These are phyloP conservation scores for Cyclostephanos invisitatus DNA, from an alignment of 108 stramenopile species.

Conservation along the genomic window DNA sequence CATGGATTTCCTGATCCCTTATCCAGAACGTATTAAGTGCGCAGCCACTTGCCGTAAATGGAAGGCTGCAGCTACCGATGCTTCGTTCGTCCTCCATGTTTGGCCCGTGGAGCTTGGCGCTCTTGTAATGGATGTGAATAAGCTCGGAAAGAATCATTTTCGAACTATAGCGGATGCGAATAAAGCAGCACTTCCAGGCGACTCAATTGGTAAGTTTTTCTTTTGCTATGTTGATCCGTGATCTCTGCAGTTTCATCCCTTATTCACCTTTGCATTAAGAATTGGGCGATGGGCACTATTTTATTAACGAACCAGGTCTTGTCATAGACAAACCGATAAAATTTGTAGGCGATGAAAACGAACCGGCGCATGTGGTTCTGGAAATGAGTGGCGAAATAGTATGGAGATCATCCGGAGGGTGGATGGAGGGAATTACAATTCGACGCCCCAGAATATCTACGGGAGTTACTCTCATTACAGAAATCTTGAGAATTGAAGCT, in stretches of 20 bases:
- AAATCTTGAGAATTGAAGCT: slow-evolving; percentile 52
- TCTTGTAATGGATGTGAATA: slow-evolving; percentile 55
- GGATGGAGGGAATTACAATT: slow-evolving; percentile 82
- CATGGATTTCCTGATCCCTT: slow-evolving; percentile 73
- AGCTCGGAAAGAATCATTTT: slow-evolving; percentile 72
- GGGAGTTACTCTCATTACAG: slow-evolving; percentile 30
- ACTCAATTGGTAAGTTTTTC: slow-evolving; percentile 68
- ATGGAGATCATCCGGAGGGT: slow-evolving; percentile 72
- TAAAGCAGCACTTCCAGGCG: slow-evolving; percentile 67
- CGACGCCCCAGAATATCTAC: slow-evolving; percentile 70
- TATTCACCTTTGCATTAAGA: slow-evolving; percentile 32
- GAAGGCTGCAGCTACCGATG: slow-evolving; percentile 64
- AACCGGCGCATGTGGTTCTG: slow-evolving; percentile 78
- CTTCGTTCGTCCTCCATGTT: slow-evolving; percentile 79
- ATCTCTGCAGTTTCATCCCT: neutral
- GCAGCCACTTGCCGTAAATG: slow-evolving; percentile 67
- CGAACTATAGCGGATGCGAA: slow-evolving; percentile 73
- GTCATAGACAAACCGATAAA: slow-evolving; percentile 59
- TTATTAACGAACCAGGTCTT: slow-evolving; percentile 70
- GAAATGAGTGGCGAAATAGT: slow-evolving; percentile 77
- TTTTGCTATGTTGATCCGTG: neutral
- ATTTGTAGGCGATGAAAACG: slow-evolving; percentile 82
- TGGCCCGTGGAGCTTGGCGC: slow-evolving; percentile 85
- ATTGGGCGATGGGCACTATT: slow-evolving; percentile 87
- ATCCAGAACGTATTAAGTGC: slow-evolving; percentile 65